Evolutionary conservation across 345 rosid species (phyloP).

Genomic region (Eucalyptus grandis): DNA sequence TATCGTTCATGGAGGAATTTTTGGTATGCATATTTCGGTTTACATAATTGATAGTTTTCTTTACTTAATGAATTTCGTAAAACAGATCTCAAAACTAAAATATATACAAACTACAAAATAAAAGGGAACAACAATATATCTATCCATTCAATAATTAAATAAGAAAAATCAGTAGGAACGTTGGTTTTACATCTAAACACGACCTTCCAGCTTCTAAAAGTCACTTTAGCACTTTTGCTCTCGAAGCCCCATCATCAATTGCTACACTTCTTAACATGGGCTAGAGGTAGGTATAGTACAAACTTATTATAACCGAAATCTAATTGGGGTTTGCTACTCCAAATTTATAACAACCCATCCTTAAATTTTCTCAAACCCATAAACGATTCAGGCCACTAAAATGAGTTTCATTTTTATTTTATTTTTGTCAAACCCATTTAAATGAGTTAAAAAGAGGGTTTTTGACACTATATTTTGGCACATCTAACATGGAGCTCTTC

Average conservation of each 20-base stretch:
- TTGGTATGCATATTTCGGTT: no score
- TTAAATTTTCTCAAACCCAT: no score
- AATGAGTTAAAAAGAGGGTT: not conserved
- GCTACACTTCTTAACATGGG: not conserved
- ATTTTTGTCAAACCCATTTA: accelerated
- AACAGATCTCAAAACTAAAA: not conserved
- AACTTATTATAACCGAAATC: not conserved
- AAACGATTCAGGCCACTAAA: no score
- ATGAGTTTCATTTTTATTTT: no score
- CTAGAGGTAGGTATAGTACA: accelerated
- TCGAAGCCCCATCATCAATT: not conserved
- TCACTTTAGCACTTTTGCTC: not conserved
- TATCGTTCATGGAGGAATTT: accelerated
- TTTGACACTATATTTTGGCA: not conserved
- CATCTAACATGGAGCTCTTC: not conserved
- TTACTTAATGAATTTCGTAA: no score
- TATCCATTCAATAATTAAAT: no score
- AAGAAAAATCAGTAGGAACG: not conserved
- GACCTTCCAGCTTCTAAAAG: not conserved
- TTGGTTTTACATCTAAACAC: accelerated
- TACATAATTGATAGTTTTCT: no score
- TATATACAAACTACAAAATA: no score
- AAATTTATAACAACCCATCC: not conserved
- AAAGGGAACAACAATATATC: not conserved
- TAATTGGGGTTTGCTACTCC: not conserved